Percentiles rank a stretch among this genome's conserved stretches.
phyloP scores from a whole-genome alignment of 352 stramenopile genomes.

The Phytophthora foliorum region DNA sequence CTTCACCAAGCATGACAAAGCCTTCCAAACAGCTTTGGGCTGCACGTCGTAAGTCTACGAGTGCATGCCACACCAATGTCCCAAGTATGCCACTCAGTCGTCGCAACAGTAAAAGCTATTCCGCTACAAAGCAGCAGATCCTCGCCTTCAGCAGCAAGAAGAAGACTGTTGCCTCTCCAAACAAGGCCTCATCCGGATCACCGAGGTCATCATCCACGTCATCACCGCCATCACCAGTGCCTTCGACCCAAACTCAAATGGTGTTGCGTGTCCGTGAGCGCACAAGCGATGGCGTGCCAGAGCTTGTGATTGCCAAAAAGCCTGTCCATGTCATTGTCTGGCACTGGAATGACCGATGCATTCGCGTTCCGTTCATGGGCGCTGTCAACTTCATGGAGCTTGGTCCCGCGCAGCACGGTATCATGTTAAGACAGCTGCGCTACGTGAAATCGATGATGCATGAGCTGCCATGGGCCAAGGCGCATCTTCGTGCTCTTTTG shows the following conservation, averaged over 20 bases:
- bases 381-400: conserved; percentile 54
- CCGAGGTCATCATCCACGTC: conserved; percentile 14
- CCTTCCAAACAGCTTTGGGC: conserved; percentile 35
- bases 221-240: conserved; percentile 24
- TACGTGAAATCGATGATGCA: conserved; percentile 89
- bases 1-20: conserved; percentile 13
- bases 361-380: conserved; percentile 56
- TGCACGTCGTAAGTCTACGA: conserved; percentile 70
- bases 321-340: conserved; percentile 58
- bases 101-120: conserved; percentile 36
- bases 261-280: conserved; percentile 65
- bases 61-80: conserved; percentile 33
- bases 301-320: conserved; percentile 76
- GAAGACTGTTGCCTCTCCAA: conserved; percentile 15
- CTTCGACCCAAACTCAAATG: conserved; percentile 53
- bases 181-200: conserved; percentile 14
- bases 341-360: conserved; percentile 71
- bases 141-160: conserved; percentile 27
- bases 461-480: conserved; percentile 85
- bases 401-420: conserved; percentile 75
- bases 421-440: conserved; percentile 86
- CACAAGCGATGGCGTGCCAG: conserved; percentile 53
- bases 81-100: conserved; percentile 4
- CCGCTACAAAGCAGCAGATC: conserved; percentile 33
- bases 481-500: conserved; percentile 69